Conservation (phyloP, 768 basidiomycete species). For the Macrolepiota albuminosa region DNA sequence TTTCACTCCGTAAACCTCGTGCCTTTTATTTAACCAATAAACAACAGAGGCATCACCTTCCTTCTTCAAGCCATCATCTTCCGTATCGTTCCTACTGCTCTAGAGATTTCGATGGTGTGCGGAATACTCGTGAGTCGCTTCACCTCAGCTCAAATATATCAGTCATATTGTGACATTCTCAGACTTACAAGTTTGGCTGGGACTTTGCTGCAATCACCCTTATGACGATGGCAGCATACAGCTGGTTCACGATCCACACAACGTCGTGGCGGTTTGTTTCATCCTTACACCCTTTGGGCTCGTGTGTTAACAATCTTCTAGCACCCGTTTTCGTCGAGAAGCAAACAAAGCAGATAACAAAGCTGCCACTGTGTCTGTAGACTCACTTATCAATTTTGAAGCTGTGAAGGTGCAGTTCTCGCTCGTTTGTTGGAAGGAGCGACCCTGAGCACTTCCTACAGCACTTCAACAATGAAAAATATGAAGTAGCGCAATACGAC, state of each 20-base stretch:
- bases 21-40: not conserved
- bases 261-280: slow-evolving; percentile 84
- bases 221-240: slow-evolving; percentile 82
- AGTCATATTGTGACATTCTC: not conserved
- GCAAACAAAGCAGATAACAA: slow-evolving; percentile 97
- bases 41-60: slow-evolving; percentile 87
- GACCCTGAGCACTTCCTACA: slow-evolving; percentile 24
- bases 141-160: not conserved
- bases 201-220: slow-evolving; percentile 92
- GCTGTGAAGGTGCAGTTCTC: slow-evolving; percentile 81
- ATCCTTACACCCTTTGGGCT: not conserved
- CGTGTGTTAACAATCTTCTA: slow-evolving; percentile 23
- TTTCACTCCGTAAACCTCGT: not conserved
- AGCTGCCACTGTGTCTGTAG: slow-evolving; percentile 90
- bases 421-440: not conserved
- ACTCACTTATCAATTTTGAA: slow-evolving; percentile 96
- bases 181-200: slow-evolving; percentile 98
- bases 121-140: slow-evolving; percentile 75
- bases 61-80: slow-evolving; percentile 90
- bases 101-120: slow-evolving; percentile 96
- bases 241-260: slow-evolving; percentile 95
- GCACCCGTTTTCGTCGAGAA: slow-evolving; percentile 89
- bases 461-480: slow-evolving; percentile 97
- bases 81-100: slow-evolving; percentile 90
- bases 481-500: slow-evolving; percentile 90